These are phyloP conservation scores for Filosporella fistucella DNA, from an alignment of 495 filamentous ascomycete species.

Conservation along the genomic window DNA sequence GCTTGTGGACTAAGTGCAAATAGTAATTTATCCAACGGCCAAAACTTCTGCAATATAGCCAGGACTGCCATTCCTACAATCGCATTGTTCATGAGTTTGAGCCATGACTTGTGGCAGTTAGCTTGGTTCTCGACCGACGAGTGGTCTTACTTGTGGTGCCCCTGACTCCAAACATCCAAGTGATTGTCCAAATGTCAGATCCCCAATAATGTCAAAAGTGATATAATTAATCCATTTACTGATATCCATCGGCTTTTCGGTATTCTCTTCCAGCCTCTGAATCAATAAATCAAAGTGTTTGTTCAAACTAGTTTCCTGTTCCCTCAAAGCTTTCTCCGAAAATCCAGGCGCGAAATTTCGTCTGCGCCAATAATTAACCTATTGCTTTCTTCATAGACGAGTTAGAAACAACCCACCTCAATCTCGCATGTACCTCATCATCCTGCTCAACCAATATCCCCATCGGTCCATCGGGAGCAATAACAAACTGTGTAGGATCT, in stretches of 20 bases:
- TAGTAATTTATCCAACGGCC: too few relatives aligned
- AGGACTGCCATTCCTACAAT: too few relatives aligned
- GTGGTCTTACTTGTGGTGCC: too few relatives aligned
- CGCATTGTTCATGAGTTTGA: too few relatives aligned
- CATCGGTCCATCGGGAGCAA: not conserved
- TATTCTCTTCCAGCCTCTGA: constrained; percentile 33
- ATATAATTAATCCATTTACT: constrained; percentile 34
- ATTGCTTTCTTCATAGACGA: too few relatives aligned
- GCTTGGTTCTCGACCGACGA: too few relatives aligned
- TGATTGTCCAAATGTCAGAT: constrained; percentile 52
- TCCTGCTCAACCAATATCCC: constrained; percentile 21
- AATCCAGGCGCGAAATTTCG: constrained; percentile 38
- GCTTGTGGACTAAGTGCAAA: too few relatives aligned
- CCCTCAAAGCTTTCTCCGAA: constrained; percentile 41
- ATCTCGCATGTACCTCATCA: constrained; percentile 53
- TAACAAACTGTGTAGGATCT: not conserved
- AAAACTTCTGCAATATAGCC: too few relatives aligned
- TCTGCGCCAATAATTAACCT: constrained; percentile 3
- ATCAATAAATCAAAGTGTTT: constrained; percentile 45
- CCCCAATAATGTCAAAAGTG: constrained; percentile 56
- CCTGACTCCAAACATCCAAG: constrained; percentile 43
- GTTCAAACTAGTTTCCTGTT: constrained; percentile 42
- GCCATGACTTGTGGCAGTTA: too few relatives aligned
- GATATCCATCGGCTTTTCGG: constrained; percentile 16
- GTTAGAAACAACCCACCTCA: constrained; percentile 53